Base-by-base conservation (phyloP, 1,284 basidiomycete species). In the Boletus albobrunnescens region DNA sequence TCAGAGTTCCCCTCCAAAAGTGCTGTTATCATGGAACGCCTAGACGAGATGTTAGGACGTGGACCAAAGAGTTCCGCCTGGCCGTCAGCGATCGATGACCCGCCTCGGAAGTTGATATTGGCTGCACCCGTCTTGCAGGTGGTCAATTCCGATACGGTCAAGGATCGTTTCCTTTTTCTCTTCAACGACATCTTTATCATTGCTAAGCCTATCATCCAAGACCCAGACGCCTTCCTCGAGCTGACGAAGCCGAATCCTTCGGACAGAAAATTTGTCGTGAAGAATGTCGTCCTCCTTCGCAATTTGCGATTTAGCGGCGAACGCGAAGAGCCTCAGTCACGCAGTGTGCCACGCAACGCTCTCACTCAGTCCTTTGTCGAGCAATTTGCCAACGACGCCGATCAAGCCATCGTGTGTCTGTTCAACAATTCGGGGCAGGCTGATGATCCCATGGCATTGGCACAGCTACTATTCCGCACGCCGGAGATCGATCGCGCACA, bases 101-200 rank as follows among this genome's bases (percentile, higher is more conserved):
- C 94, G 46, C 91, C 94, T 16, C 78, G 95, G 35, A 91, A 87
- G 63, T 71, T 98, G 20, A 70, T 96, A 14, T 72, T 93, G 32
- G 86, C 87, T 3, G 87, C 88, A 6, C 88, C 93, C 2, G 89
- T 96, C 13, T 74, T 97, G 14, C 95, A 99, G 68, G 91, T 98
- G 6, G 92, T 93, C 59, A 94, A 94, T 68, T 77, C 84, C 28
- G 90, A 94, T 59, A 94, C 90, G 1, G 89, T 96, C 68, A 98
- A 99, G 67, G 94, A 98, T 63, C 85, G 95, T 9, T 94, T 92
- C 72, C 76, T 99, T 12, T 94, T 98, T 71, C 75, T 99, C 19
- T 99, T 99, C 76, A 91, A 76, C 63, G 96, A 99, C 65, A 78
- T 98, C 39, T 77, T 99, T 36, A 81, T 99, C 63, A 83, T 99